Evolutionary conservation across 2,329 filamentous ascomycete genomes (phyloP).

Genomic region (Erysiphe pulchra): DNA sequence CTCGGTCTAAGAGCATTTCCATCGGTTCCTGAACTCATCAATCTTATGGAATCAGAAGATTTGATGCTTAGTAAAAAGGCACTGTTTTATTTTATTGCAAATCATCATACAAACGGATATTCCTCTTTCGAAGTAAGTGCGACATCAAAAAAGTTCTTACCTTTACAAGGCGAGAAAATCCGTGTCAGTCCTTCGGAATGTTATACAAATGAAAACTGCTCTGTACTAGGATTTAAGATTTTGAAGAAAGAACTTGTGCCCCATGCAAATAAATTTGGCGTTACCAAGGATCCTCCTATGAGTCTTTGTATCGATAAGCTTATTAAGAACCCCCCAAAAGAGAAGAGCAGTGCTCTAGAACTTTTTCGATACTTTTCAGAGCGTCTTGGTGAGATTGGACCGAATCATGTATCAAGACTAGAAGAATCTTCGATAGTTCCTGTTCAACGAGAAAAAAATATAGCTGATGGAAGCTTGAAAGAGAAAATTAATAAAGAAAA

Average conservation of each 20-base stretch:
- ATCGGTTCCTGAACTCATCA: slow-evolving; percentile 44
- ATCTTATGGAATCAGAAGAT: slow-evolving; percentile 44
- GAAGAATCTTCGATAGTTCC: slow-evolving; percentile 47
- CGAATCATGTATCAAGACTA: slow-evolving; percentile 31
- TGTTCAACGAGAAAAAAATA: slow-evolving; percentile 18
- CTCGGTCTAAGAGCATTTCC: slow-evolving; percentile 55
- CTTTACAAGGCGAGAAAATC: slow-evolving; percentile 40
- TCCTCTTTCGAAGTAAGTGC: slow-evolving; percentile 30
- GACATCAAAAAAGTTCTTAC: slow-evolving; percentile 37
- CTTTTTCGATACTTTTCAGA: slow-evolving; percentile 68
- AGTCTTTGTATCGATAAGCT: slow-evolving; percentile 49
- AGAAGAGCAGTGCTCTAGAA: slow-evolving; percentile 35
- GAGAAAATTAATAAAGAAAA: slow-evolving; percentile 17
- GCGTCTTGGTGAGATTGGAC: slow-evolving; percentile 47
- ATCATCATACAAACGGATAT: slow-evolving; percentile 60
- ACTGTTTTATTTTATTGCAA: slow-evolving; percentile 59
- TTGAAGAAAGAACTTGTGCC: slow-evolving; percentile 49
- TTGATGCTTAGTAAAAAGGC: slow-evolving; percentile 35
- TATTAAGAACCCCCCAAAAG: slow-evolving; percentile 43
- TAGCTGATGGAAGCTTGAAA: slow-evolving; percentile 7
- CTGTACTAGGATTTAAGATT: slow-evolving; percentile 58
- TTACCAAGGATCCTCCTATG: slow-evolving; percentile 59
- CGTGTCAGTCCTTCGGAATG: slow-evolving; percentile 52
- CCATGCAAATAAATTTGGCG: slow-evolving; percentile 66
- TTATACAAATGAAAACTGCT: slow-evolving; percentile 55